A percentile compares a stretch with the other conserved stretches of the same genome.
phyloP scores from a whole-genome alignment of 495 filamentous ascomycete species.

The Xylaria acuta region DNA sequence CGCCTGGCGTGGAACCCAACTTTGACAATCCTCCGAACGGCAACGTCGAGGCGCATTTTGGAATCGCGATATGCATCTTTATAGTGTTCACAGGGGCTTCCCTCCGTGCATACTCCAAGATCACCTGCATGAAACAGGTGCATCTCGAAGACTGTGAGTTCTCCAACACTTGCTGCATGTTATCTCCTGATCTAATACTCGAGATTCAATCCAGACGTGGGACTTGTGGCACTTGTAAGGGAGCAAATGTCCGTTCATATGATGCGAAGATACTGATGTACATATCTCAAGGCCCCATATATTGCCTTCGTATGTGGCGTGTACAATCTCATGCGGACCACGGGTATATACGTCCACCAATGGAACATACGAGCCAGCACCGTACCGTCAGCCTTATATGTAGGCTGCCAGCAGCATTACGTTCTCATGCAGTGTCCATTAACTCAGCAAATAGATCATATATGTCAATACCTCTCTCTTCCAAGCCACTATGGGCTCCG shows the following conservation, averaged over 20 bases:
- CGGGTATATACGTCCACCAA: conserved; percentile 33
- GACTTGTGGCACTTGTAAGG: conserved; percentile 1
- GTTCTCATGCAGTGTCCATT: not conserved
- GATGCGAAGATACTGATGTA: too few relatives aligned
- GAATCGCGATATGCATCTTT: conserved; percentile 22
- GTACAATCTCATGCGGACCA: conserved; percentile 16
- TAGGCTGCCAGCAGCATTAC: not conserved
- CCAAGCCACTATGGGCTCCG: conserved; percentile 23
- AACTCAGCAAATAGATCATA: conserved; percentile 20
- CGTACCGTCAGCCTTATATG: conserved; percentile 7
- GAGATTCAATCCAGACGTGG: not conserved
- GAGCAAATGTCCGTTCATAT: not conserved
- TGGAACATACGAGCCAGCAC: conserved; percentile 27
- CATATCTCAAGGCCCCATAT: not conserved
- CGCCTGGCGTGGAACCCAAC: not conserved
- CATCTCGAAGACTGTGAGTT: conserved; percentile 13
- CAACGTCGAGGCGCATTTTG: conserved; percentile 26
- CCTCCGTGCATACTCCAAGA: conserved; percentile 23
- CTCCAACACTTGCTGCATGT: not conserved
- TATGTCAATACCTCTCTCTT: conserved; percentile 29
- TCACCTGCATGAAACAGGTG: conserved; percentile 8
- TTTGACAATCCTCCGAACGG: conserved; percentile 32
- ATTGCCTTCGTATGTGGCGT: conserved; percentile 16
- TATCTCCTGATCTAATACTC: not conserved
- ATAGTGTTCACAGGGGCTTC: conserved; percentile 7